Percentiles rank a stretch among this genome's conserved stretches.
Conservation (phyloP, 2,329 filamentous ascomycete species). For the Colletotrichum spaethianum region DNA sequence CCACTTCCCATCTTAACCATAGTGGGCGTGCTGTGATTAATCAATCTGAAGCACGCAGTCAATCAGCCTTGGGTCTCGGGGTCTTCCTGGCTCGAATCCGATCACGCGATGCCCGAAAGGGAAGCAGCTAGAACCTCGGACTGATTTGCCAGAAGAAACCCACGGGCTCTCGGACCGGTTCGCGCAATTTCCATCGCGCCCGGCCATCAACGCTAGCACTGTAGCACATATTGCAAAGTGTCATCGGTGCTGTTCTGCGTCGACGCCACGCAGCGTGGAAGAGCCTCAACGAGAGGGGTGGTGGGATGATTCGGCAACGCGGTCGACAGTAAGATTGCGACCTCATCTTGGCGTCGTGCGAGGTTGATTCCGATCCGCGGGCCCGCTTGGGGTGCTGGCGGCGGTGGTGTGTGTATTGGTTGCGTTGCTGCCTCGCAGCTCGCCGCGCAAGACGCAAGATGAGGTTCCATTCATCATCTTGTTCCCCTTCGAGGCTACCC, state of each 20-base stretch:
- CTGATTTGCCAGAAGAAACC: neutral
- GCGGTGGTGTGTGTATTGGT: neutral
- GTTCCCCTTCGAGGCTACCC: neutral
- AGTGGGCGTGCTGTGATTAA: neutral
- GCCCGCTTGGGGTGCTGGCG: slow-evolving; percentile 3
- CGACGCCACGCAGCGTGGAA: neutral
- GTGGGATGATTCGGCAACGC: slow-evolving; percentile 4
- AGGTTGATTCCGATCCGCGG: slow-evolving; percentile 37
- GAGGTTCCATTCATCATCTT: slow-evolving; percentile 26
- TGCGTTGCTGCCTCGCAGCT: neutral
- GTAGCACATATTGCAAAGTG: slow-evolving; percentile 5
- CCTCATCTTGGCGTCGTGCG: slow-evolving; percentile 32
- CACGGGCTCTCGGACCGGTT: neutral
- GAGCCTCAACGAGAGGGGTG: neutral
- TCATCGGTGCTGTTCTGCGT: neutral
- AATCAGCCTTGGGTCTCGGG: neutral
- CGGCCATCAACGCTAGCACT: neutral
- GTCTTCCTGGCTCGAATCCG: neutral
- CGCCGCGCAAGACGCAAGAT: slow-evolving; percentile 10
- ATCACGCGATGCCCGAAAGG: neutral
- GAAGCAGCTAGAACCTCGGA: neutral
- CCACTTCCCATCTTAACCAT: no score
- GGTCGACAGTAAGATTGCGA: neutral
- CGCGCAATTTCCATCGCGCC: neutral
- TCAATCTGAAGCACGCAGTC: slow-evolving; percentile 24